A percentile compares a stretch with the other conserved stretches of the same genome.
Evolutionary conservation across 495 filamentous ascomycete species (phyloP).

Genomic region (Penicillium waksmanii): DNA sequence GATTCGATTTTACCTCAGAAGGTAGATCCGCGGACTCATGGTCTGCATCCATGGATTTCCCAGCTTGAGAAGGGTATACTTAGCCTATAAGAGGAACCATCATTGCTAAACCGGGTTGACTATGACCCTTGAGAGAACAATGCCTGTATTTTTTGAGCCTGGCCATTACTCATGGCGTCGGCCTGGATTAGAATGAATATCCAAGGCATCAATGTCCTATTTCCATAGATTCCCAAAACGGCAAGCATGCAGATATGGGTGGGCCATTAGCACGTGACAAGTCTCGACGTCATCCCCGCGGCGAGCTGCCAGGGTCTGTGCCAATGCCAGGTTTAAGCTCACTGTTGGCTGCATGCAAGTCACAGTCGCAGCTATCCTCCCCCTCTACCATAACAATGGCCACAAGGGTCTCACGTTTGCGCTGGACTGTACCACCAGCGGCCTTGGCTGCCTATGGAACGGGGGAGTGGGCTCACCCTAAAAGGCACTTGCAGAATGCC

Average conservation of each 20-base stretch:
- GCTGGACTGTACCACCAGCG: conserved; percentile 46
- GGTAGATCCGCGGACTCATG: no score
- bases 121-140: no score
- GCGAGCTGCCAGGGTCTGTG: conserved; percentile 1
- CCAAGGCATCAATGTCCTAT: neutral
- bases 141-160: no score
- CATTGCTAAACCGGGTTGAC: no score
- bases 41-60: no score
- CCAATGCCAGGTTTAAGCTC: neutral
- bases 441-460: conserved; percentile 38
- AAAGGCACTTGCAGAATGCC: conserved; percentile 29
- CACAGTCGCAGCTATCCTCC: conserved; percentile 57
- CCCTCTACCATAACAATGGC: conserved; percentile 45
- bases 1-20: no score
- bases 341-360: conserved; percentile 30
- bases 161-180: no score
- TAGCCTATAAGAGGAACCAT: no score
- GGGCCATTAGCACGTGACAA: neutral
- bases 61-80: no score
- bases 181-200: no score
- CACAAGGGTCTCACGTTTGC: conserved; percentile 35
- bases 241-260: no score
- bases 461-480: conserved; percentile 30
- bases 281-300: conserved; percentile 7
- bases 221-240: neutral